Evolutionary conservation across 306 rosid species (phyloP).

Genomic region (Trichosanthes cucumerina): DNA sequence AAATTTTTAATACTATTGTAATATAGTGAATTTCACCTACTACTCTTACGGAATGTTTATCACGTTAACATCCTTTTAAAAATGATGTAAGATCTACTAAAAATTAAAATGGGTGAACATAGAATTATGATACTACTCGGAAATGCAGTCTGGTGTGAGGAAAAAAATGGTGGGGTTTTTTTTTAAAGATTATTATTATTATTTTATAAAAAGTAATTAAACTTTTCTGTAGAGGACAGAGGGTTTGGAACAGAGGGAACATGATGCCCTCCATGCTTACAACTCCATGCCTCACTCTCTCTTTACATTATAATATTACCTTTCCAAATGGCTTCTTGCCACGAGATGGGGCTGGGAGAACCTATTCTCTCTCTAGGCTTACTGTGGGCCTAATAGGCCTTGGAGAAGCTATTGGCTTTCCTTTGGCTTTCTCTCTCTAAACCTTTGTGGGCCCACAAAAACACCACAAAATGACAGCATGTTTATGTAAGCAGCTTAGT

Average conservation of each 20-base stretch:
- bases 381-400: neutral
- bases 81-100: too few relatives aligned
- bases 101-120: too few relatives aligned
- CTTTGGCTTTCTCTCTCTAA: neutral
- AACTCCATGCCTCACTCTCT: conserved; percentile 28
- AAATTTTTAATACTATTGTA: too few relatives aligned
- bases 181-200: too few relatives aligned
- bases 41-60: too few relatives aligned
- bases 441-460: neutral
- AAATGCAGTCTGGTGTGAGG: too few relatives aligned
- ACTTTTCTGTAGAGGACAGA: conserved; percentile 32
- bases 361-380: conserved; percentile 5
- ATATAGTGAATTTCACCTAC: too few relatives aligned
- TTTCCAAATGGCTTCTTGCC: conserved; percentile 20
- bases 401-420: neutral
- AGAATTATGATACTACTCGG: too few relatives aligned
- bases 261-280: conserved; percentile 59
- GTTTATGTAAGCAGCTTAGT: conserved; percentile 36
- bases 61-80: too few relatives aligned
- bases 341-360: neutral
- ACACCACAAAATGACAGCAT: conserved; percentile 31
- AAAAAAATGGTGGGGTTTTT: neutral
- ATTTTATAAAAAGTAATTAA: neutral
- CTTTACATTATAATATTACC: conserved; percentile 11
- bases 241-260: conserved; percentile 70